Evolutionary conservation across 2,329 filamentous ascomycete species (phyloP), one percentile per base, ranked within the genome.

Genomic region (Talaromyces marneffei): DNA sequence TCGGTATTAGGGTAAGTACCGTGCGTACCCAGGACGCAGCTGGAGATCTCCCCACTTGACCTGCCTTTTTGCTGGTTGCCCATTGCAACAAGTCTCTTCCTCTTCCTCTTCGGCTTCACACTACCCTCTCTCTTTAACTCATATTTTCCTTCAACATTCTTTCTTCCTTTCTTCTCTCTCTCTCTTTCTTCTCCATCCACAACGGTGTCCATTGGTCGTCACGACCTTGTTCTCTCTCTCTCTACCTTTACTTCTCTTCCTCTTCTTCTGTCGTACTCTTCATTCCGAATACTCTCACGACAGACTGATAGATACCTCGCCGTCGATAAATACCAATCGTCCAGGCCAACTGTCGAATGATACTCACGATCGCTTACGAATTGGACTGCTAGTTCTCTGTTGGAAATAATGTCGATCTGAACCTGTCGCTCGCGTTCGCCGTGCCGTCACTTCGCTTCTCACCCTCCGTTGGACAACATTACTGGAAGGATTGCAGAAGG

Each of bases 171-270:
- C 40, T 56, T 37, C 46, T 57, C 54, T 55, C 59, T 14, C 53
- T 64, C 61, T 60, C 44, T 65, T 63, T 67, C 66, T 69, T 59
- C 65, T 66, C 59, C 64, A 67, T 61, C 60, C 56, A 46, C 57
- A 55, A 56, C 64, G 59, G 54, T 58, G 62, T 61, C 57, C 56
- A 50, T 59, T 52, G 57, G 40, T 46, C 35, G 40, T 16, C 40
- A 44, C 56, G 23, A 54, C 31, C 18, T 62, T 66, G 59, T 44
- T 60, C 58, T 52, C 57, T 59, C 60, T 61, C 62, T 60, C 56
- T 62, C 57, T 48, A 25, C 52, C 46, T 63, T 66, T 60, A 44
- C 62, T 59, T 59, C 53, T 63, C 63, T 61, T 57, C 62, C 57
- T 48, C 63, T 53, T 55, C 60, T 6, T 27, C 54, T 57, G 33